A percentile compares a stretch with the other conserved stretches of the same genome.
phyloP scores from a whole-genome alignment of 192 early-diverging fungal species.

The Podila verticillata region DNA sequence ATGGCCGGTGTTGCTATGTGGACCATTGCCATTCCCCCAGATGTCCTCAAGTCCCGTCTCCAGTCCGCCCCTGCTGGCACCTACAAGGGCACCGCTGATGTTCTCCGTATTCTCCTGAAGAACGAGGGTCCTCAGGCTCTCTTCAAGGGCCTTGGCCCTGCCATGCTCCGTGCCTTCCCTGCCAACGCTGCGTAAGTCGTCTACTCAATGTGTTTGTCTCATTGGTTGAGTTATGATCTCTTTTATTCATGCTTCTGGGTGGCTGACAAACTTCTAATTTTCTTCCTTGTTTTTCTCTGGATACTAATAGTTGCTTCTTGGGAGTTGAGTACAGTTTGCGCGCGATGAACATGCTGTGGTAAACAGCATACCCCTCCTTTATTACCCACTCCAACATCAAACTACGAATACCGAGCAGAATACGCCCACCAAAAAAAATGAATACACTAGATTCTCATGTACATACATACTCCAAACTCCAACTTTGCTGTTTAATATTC shows the following conservation, averaged over 20 bases:
- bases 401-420: no score
- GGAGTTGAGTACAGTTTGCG: conserved; percentile 52
- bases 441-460: no score
- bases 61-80: conserved; percentile 87
- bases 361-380: neutral
- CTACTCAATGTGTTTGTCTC: no score
- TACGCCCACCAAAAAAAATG: no score
- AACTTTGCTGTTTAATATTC: no score
- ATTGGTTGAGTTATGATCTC: no score
- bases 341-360: conserved; percentile 46
- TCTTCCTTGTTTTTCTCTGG: no score
- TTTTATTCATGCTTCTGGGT: no score
- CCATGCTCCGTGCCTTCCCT: conserved; percentile 89
- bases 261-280: no score
- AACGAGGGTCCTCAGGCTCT: conserved; percentile 79
- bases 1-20: conserved; percentile 57
- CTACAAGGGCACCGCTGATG: conserved; percentile 77
- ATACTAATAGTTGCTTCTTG: conserved; percentile 34
- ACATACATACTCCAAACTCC: no score
- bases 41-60: conserved; percentile 91
- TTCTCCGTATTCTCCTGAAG: conserved; percentile 68
- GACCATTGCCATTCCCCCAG: conserved; percentile 92
- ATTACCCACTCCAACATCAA: no score
- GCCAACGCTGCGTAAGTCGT: conserved; percentile 84
- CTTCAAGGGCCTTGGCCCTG: conserved; percentile 89